These are phyloP conservation scores for Graphilbum sp. DNA, from an alignment of 2,329 filamentous ascomycete species.

Conservation along the genomic window DNA sequence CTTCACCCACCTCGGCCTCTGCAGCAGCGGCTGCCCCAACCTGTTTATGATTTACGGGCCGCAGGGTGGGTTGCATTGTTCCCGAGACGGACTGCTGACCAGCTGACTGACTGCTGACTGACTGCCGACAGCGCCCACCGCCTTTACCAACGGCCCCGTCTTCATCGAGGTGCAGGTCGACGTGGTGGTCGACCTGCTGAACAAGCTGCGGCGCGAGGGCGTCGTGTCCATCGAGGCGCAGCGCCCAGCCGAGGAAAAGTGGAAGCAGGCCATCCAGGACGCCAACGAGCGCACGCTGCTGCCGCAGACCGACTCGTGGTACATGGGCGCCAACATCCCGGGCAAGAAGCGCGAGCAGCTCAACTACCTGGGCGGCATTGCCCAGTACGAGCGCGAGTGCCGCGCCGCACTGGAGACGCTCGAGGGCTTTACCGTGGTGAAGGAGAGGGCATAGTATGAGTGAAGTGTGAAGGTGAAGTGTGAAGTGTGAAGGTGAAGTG, in stretches of 20 bases:
- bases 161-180: conserved; percentile 9
- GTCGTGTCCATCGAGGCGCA: conserved; percentile 8
- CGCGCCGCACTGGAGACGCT: conserved; percentile 1
- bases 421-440: conserved; percentile 5
- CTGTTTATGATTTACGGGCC: conserved; percentile 8
- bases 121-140: conserved; percentile 6
- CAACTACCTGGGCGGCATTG: conserved; percentile 8
- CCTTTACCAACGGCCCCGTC: conserved; percentile 9
- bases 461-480: too few species aligned
- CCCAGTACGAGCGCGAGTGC: conserved; percentile 6
- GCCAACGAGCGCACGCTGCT: conserved; percentile 9
- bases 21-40: conserved; percentile 8
- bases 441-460: background rate
- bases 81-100: background rate
- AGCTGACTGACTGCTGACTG: background rate
- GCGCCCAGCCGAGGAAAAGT: conserved; percentile 4
- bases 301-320: conserved; percentile 9
- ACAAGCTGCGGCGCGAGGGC: conserved; percentile 4
- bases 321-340: conserved; percentile 12
- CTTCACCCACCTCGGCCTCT: conserved; percentile 13
- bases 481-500: too few species aligned
- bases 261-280: conserved; percentile 7
- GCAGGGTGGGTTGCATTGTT: conserved; percentile 2
- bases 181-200: conserved; percentile 6
- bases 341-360: conserved; percentile 11